A percentile compares a stretch with the other conserved stretches of the same genome.
Conservation (phyloP, 192 early-diverging fungal genomes). For the Entomortierella lignicola region DNA sequence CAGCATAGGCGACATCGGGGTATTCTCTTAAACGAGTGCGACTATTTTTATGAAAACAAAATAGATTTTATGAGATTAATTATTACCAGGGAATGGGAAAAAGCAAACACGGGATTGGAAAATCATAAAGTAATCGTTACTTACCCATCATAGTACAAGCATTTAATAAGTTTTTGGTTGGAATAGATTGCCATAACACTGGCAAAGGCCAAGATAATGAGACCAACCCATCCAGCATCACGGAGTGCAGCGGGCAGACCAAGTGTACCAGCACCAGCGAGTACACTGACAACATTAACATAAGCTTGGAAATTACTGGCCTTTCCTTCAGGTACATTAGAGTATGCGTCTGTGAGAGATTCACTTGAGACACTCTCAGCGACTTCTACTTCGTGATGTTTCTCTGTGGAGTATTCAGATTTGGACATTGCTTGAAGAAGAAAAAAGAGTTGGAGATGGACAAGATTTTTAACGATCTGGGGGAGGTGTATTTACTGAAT, state of each 20-base stretch:
- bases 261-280: conserved; percentile 73
- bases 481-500: no score
- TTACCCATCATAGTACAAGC: conserved; percentile 65
- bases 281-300: conserved; percentile 60
- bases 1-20: conserved; percentile 72
- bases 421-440: conserved; percentile 21
- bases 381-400: conserved; percentile 35
- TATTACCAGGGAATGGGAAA: no score
- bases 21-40: conserved; percentile 67
- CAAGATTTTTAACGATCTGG: no score
- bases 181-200: conserved; percentile 78
- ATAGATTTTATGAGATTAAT: background rate
- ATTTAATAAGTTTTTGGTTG: conserved; percentile 77
- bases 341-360: conserved; percentile 26
- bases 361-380: conserved; percentile 41
- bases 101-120: no score
- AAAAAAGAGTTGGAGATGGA: background rate
- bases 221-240: conserved; percentile 82
- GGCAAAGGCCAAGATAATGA: conserved; percentile 74
- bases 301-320: conserved; percentile 52
- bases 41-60: conserved; percentile 25
- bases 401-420: conserved; percentile 16
- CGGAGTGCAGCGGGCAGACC: conserved; percentile 69
- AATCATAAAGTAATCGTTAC: background rate
- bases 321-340: conserved; percentile 41